These are phyloP conservation scores for Dalbergia cultrata DNA, from an alignment of 306 rosid genomes.

Conservation along the genomic window DNA sequence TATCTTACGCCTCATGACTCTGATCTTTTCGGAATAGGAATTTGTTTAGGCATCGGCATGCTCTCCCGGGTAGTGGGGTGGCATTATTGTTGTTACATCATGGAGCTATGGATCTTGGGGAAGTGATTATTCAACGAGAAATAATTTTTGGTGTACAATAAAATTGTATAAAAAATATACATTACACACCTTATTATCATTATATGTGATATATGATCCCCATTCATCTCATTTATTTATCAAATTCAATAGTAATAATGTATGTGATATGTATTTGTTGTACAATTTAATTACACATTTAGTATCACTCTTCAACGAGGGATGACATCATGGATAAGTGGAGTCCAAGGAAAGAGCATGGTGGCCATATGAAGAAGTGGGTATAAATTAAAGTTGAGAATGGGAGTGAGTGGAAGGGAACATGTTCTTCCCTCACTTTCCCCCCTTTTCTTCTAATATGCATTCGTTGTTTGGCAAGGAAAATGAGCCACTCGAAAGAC, in stretches of 20 bases:
- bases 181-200: too few species aligned
- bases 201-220: too few species aligned
- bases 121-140: conserved; percentile 11
- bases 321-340: conserved; percentile 15
- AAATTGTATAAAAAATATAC: too few species aligned
- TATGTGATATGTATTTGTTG: too few species aligned
- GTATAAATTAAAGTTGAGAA: not conserved
- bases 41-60: not conserved
- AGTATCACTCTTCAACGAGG: not conserved
- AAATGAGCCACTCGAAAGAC: not conserved
- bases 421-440: not conserved
- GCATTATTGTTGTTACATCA: conserved; percentile 1
- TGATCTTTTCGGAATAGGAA: not conserved
- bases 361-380: not conserved
- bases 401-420: not conserved
- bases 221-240: too few species aligned
- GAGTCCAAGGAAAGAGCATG: not conserved
- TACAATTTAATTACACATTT: too few species aligned
- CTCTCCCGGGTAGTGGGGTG: not conserved
- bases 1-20: not conserved
- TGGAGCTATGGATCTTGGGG: not conserved
- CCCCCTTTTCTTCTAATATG: not conserved
- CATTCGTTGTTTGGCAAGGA: not conserved
- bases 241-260: too few species aligned
- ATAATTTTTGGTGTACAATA: too few species aligned